Evolutionary conservation across 768 basidiomycete genomes (phyloP), one percentile per base, ranked within the genome.

Genomic region (Auriculariales sp.): DNA sequence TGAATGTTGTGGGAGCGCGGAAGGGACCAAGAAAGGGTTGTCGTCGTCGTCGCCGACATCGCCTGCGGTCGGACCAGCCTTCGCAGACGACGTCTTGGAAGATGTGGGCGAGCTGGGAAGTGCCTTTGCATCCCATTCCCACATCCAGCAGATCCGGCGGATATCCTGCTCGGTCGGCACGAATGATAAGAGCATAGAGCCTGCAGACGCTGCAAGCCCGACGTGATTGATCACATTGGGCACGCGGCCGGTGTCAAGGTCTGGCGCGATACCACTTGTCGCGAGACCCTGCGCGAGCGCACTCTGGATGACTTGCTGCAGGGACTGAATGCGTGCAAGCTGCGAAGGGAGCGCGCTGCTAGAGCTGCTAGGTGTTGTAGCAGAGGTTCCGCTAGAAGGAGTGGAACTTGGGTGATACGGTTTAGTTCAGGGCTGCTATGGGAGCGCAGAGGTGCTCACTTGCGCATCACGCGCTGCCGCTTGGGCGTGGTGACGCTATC

Each of bases 241-340:
- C 14, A 89, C 72, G 53, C 81, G 68, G 34, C 85, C 84, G 2
- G 80, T 83, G 58, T 87, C 85, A 4, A 81, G 72, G 11, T 75
- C 72, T 3, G 85, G 87, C 11, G 87, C 79, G 28, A 83, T 75
- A 28, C 84, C 85, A 55, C 79, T 85, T 11, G 86, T 85, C 4
- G 87, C 87, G 27, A 91, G 74, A 7, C 85, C 84, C 66, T 87
- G 84, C 2, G 88, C 87, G 49, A 90, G 72, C 46, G 88, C 87
- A 59, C 83, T 82, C 55, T 89, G 84, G 90, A 67, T 11, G 79
- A 75, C 22, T 74, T 79, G 12, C 56, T 89, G 80, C 44, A 83
- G 70, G 49, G 64, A 70, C 54, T 70, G 68, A 31, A 90, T 73
- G 31, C 83, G 79, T 34, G 72, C 61, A 28, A 90, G 69, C 54